Evolutionary conservation across 2,329 filamentous ascomycete genomes (phyloP).

Genomic region (Grosmannia penicillata): DNA sequence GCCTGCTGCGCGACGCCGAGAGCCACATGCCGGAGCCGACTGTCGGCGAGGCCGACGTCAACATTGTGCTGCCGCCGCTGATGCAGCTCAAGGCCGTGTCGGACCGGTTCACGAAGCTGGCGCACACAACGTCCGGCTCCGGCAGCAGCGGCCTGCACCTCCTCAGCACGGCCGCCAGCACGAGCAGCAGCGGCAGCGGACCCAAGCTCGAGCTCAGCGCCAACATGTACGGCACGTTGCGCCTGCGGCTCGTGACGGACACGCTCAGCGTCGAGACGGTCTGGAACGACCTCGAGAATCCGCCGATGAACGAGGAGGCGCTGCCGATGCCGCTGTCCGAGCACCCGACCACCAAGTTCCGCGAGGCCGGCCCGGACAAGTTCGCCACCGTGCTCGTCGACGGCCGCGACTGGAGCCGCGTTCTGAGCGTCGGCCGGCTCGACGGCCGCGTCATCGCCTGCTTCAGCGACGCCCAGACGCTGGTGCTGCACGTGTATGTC

Average conservation of each 20-base stretch:
- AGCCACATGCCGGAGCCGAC: conserved; percentile 87
- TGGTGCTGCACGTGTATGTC: conserved; percentile 74
- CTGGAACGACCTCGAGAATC: conserved; percentile 78
- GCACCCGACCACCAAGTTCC: conserved; percentile 70
- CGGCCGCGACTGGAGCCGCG: conserved; percentile 83
- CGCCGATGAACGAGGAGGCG: conserved; percentile 67
- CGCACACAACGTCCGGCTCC: conserved; percentile 27
- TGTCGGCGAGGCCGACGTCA: conserved; percentile 81
- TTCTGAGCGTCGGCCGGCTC: conserved; percentile 81
- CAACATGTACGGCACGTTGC: conserved; percentile 85
- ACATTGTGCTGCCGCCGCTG: conserved; percentile 78
- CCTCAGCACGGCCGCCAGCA: conserved; percentile 8
- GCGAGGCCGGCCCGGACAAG: conserved; percentile 58
- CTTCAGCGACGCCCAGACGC: conserved; percentile 64
- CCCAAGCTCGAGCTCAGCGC: conserved; percentile 75
- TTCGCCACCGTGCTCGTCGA: conserved; percentile 89
- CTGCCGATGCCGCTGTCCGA: conserved; percentile 58
- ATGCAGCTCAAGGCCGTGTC: conserved; percentile 86
- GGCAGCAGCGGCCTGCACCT: conserved; percentile 11
- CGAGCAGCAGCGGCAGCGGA: conserved; percentile 4
- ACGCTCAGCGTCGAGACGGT: conserved; percentile 70
- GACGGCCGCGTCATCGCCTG: conserved; percentile 90
- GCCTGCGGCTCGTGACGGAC: conserved; percentile 68
- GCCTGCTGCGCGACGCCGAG: conserved; percentile 73
- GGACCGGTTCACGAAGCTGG: conserved; percentile 86